Percentiles rank a stretch among this genome's conserved stretches.
phyloP scores from a whole-genome alignment of 768 basidiomycete species.

The Kwoniella sp. region DNA sequence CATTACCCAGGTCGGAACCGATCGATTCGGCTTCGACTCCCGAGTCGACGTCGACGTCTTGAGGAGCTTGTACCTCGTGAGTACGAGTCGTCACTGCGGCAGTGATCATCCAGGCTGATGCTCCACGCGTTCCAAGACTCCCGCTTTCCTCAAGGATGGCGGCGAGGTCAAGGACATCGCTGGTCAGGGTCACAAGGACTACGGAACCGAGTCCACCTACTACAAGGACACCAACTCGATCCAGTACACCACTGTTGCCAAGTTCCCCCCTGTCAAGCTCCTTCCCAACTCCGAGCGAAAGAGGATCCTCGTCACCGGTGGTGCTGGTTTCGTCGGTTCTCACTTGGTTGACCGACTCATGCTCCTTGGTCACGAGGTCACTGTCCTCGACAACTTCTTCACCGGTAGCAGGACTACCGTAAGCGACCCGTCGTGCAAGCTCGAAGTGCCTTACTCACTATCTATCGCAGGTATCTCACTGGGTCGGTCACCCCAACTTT shows the following conservation, averaged over 20 bases:
- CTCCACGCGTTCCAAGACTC: constrained; percentile 21
- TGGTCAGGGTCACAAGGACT: constrained; percentile 47
- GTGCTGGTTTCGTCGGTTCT: constrained; percentile 98
- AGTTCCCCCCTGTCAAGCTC: constrained; percentile 88
- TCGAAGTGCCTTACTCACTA: neutral
- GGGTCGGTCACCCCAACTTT: constrained; percentile 90
- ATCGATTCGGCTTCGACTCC: constrained; percentile 85
- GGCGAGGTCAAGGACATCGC: constrained; percentile 19
- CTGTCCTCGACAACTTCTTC: constrained; percentile 97
- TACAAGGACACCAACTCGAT: constrained; percentile 73
- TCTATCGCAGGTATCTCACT: constrained; percentile 44
- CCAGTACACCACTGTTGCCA: constrained; percentile 84
- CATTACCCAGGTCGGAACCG: constrained; percentile 63
- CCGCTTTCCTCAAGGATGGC: constrained; percentile 42
- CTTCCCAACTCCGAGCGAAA: constrained; percentile 73
- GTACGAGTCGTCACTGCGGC: too few species aligned
- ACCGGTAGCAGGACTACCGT: constrained; percentile 97
- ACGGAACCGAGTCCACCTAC: constrained; percentile 81
- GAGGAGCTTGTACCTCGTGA: constrained; percentile 73
- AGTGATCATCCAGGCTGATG: neutral
- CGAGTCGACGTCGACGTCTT: constrained; percentile 73
- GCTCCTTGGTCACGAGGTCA: constrained; percentile 95
- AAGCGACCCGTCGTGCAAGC: constrained; percentile 56
- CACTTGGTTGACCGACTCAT: constrained; percentile 95
- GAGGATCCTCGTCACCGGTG: constrained; percentile 90